Evolutionary conservation across 306 rosid genomes (phyloP).

Genomic region (Malus sylvestris): DNA sequence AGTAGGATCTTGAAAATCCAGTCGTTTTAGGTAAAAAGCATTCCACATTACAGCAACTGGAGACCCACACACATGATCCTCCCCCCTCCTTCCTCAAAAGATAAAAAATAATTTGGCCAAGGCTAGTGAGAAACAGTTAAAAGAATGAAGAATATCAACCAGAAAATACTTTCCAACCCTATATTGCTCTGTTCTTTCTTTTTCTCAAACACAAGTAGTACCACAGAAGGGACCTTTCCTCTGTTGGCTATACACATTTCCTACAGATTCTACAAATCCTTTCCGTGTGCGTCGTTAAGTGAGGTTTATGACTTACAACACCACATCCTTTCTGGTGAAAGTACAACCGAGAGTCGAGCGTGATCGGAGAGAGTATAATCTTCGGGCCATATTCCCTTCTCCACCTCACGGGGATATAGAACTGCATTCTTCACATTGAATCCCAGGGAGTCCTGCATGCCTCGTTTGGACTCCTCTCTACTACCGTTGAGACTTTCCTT

Average conservation of each 20-base stretch:
- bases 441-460: slow-evolving; percentile 37
- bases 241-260: neutral
- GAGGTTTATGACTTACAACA: slow-evolving; percentile 23
- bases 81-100: neutral
- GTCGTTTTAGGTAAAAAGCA: neutral
- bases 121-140: slow-evolving; percentile 22
- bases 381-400: slow-evolving; percentile 81
- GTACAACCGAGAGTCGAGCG: slow-evolving; percentile 53
- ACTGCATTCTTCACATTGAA: slow-evolving; percentile 68
- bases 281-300: neutral
- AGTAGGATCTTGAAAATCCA: neutral
- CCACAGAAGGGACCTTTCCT: neutral
- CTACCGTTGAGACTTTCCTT: slow-evolving; percentile 30
- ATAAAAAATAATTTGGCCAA: slow-evolving; percentile 9
- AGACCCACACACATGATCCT: too few relatives aligned
- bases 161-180: neutral
- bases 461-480: slow-evolving; percentile 18
- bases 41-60: too few relatives aligned
- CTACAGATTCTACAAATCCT: neutral
- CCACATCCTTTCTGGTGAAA: slow-evolving; percentile 48
- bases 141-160: neutral
- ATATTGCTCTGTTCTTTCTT: neutral
- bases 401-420: slow-evolving; percentile 66
- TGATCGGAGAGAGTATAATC: slow-evolving; percentile 83
- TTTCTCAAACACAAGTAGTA: neutral